phyloP scores from a whole-genome alignment of 2,329 filamentous ascomycete species.

The Aureobasidium subglaciale region DNA sequence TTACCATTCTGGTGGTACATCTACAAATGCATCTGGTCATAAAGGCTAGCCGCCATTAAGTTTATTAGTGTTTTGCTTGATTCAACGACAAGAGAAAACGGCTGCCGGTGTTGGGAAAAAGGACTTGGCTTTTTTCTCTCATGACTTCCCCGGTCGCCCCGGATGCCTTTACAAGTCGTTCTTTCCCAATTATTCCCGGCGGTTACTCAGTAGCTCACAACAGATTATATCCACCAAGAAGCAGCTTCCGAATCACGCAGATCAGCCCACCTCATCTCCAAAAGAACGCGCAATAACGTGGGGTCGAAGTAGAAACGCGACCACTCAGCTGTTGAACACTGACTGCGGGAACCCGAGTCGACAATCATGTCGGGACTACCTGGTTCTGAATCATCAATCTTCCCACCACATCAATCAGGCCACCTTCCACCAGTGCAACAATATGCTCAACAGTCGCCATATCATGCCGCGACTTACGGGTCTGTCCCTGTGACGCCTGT shows the following conservation, averaged over 20 bases:
- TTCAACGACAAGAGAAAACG: conserved; percentile 8
- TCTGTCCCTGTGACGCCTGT: conserved; percentile 11
- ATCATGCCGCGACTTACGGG: not conserved
- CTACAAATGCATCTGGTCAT: not conserved
- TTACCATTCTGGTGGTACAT: not conserved
- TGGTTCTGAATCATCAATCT: not conserved
- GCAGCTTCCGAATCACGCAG: not conserved
- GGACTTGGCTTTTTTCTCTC: conserved; percentile 11
- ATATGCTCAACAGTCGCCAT: not conserved
- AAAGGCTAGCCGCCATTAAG: not conserved
- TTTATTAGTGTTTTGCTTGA: conserved; percentile 10
- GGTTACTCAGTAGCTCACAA: not conserved
- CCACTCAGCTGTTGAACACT: not conserved
- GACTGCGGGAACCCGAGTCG: conserved; percentile 9
- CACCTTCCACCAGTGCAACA: conserved; percentile 6
- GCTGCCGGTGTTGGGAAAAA: conserved; percentile 9
- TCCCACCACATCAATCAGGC: not conserved
- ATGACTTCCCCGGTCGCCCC: conserved; percentile 10
- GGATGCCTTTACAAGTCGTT: conserved; percentile 1
- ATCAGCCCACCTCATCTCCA: not conserved
- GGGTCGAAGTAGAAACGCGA: not conserved
- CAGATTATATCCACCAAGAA: conserved; percentile 10
- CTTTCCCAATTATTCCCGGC: conserved; percentile 12
- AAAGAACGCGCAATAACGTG: conserved; percentile 5
- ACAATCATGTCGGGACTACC: conserved; percentile 7